These are phyloP conservation scores for Avena insularis DNA, from an alignment of 176 grass and related monocot genomes.

Conservation along the genomic window DNA sequence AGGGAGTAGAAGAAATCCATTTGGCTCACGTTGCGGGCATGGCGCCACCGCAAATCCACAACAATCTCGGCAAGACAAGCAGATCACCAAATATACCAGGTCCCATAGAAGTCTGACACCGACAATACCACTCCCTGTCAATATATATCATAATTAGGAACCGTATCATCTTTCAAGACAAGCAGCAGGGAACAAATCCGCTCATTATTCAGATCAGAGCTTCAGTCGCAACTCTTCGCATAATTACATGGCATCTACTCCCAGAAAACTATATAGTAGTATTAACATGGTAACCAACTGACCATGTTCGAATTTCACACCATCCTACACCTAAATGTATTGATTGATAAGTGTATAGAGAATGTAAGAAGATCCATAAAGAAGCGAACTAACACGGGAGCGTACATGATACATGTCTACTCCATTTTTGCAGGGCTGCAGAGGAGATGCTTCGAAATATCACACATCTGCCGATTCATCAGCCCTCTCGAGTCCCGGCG, in stretches of 20 bases:
- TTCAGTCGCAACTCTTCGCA: slow-evolving; percentile 16
- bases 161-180: no score
- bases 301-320: background rate
- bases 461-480: slow-evolving; percentile 19
- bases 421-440: background rate
- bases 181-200: background rate
- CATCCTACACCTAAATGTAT: background rate
- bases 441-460: slow-evolving; percentile 37
- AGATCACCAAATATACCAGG: no score
- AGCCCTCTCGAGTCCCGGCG: background rate
- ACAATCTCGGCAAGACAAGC: no score
- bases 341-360: background rate
- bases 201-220: background rate
- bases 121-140: no score
- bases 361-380: background rate
- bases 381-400: background rate
- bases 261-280: background rate
- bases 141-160: no score
- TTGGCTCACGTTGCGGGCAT: slow-evolving; percentile 68
- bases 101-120: no score
- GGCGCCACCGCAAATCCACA: no score
- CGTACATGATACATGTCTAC: slow-evolving; percentile 5
- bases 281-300: background rate
- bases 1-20: slow-evolving; percentile 63
- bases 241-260: background rate